Conservation (phyloP, 805 yeast species). For the Saccharomycopsis javanensis region DNA sequence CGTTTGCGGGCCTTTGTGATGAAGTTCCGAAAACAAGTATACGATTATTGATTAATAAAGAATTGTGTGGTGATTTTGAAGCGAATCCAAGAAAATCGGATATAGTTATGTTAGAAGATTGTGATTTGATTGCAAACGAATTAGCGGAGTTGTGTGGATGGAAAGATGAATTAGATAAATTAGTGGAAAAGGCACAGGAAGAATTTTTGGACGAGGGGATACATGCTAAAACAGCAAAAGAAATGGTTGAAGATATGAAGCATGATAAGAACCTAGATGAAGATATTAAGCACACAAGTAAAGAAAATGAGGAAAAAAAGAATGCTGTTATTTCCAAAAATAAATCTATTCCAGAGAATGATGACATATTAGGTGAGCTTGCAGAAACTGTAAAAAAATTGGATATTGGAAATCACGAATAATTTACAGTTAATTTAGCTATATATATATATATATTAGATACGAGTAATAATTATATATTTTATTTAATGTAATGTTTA, state of each 20-base stretch:
- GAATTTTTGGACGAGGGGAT: conserved; percentile 9
- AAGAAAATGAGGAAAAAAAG: conserved; percentile 20
- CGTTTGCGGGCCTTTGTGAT: conserved; percentile 77
- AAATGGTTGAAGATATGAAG: conserved; percentile 24
- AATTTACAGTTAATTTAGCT: no score
- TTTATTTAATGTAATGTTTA: no score
- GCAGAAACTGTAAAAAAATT: conserved; percentile 9
- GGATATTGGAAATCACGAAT: conserved; percentile 1
- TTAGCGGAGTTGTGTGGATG: conserved; percentile 55
- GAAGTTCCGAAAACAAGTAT: conserved; percentile 41
- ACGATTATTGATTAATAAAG: conserved; percentile 67
- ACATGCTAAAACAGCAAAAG: conserved; percentile 19
- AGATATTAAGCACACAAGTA: conserved; percentile 18
- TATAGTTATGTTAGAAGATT: conserved; percentile 46
- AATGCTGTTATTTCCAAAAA: no score
- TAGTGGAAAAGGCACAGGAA: conserved; percentile 27
- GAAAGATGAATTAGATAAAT: conserved; percentile 41
- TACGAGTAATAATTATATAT: no score
- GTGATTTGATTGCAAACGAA: conserved; percentile 53
- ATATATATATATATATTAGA: no score
- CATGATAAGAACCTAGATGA: conserved; percentile 20
- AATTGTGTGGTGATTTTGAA: conserved; percentile 64
- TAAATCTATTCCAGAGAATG: conserved; percentile 2
- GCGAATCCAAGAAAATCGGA: conserved; percentile 49
- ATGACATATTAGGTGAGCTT: conserved; percentile 21